Base-by-base conservation (phyloP, 106 monocot genomes). In the Apostasia shenzhenica region DNA sequence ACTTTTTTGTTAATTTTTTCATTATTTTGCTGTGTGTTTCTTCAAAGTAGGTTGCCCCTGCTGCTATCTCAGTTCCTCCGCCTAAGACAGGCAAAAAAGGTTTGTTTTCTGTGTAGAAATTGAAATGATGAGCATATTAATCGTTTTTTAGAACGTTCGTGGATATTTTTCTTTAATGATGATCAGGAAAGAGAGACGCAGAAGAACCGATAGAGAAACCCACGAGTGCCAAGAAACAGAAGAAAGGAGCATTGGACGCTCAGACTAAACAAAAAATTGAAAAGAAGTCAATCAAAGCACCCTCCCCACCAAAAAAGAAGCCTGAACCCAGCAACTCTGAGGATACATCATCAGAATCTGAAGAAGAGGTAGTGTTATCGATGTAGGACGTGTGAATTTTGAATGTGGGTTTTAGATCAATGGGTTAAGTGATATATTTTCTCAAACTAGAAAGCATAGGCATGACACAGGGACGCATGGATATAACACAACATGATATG, bases 151-250 rank as follows among this genome's bases (percentile, higher is more conserved):
- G 8, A 57, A 42, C 3, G 48, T 40, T 67, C 14, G 59, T 38
- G 57, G 7, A 67, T 10, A 46, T 3, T 8, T n/a, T n/a, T 10
- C n/a, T 45, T 52, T 3, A 52, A 39, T 57, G 47, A 45, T 51
- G 41, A 56, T 3, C 72, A 85, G 89, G 80, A 10, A 89, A 89
- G 80, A 82, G 89, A 75, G 70, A 79, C 63, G 80, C 85, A n/a
- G 89, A 80, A 48, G 82, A 78, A 42, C 74, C 61, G 45, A 55
- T 85, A 14, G 85, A 82, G 61, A 85, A 89, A 48, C 41, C 66
- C 0, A 61, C 67, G 8, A 85, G 70, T 54, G 67, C 82, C 11
- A 89, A 89, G 71, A 89, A 89, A 63, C 85, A 77, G 62, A 89
- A 89, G 75, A 79, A 57, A n/a, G 83, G 75, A 66, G 71, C 66